Evolutionary conservation across 306 rosid genomes (phyloP).

Genomic region (Ziziphus jujuba): DNA sequence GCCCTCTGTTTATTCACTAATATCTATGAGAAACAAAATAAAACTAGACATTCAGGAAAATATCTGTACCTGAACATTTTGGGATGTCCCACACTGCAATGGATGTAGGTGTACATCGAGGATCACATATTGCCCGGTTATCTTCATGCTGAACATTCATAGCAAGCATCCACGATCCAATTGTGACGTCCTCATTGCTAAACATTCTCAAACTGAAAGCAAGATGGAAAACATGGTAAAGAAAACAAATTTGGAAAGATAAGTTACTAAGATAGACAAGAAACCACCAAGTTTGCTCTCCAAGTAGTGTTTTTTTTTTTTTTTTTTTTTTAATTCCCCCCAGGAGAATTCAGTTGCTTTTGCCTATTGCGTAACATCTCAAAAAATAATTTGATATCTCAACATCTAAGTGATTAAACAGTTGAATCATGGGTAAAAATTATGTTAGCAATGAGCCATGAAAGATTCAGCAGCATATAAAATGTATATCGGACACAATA

Average conservation of each 20-base stretch:
- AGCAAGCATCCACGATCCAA: slow-evolving; percentile 44
- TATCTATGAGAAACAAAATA: too few species aligned
- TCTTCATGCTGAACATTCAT: slow-evolving; percentile 38
- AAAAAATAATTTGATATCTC: too few species aligned
- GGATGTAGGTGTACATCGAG: slow-evolving; percentile 28
- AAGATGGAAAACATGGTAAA: slow-evolving; percentile 2
- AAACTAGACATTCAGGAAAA: background rate
- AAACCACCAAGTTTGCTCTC: too few species aligned
- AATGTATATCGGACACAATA: background rate
- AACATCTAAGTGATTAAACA: too few species aligned
- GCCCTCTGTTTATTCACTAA: background rate
- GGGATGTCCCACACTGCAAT: slow-evolving; percentile 44
- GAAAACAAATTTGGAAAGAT: background rate
- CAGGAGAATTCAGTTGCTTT: too few species aligned
- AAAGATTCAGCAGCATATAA: background rate
- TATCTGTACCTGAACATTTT: slow-evolving; percentile 34
- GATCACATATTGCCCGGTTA: slow-evolving; percentile 29
- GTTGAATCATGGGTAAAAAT: too few species aligned
- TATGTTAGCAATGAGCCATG: too few species aligned
- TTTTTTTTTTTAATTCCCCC: too few species aligned
- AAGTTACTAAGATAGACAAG: too few species aligned
- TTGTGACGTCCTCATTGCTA: slow-evolving; percentile 35
- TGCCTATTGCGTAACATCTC: too few species aligned
- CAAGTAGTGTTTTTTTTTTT: too few species aligned
- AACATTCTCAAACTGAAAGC: slow-evolving; percentile 36